These are phyloP conservation scores for Fonsecaea nubica DNA, from an alignment of 2,329 filamentous ascomycete genomes.

Conservation along the genomic window DNA sequence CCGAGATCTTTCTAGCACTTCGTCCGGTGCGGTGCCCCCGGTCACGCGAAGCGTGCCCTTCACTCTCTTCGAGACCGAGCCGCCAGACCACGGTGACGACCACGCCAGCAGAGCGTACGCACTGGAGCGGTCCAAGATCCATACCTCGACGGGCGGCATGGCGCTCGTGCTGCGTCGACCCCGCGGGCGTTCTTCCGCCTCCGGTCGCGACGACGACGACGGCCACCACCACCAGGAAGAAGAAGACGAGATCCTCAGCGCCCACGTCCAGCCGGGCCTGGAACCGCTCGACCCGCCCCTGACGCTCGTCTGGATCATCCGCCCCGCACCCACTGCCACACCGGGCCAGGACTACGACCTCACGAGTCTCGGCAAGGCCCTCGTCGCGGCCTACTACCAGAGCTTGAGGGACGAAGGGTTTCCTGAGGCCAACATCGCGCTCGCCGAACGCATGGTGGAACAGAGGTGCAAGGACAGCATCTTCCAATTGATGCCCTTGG, in stretches of 20 bases:
- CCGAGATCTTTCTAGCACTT: not conserved
- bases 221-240: not conserved
- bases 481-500: slow-evolving; percentile 32
- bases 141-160: slow-evolving; percentile 35
- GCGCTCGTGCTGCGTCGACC: slow-evolving; percentile 32
- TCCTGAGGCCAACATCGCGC: slow-evolving; percentile 35
- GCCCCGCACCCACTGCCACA: slow-evolving; percentile 29
- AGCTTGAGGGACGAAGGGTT: slow-evolving; percentile 39
- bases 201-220: not conserved
- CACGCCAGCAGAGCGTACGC: slow-evolving; percentile 26
- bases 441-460: slow-evolving; percentile 35
- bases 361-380: slow-evolving; percentile 21
- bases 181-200: not conserved
- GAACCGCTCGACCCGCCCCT: slow-evolving; percentile 34
- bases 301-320: slow-evolving; percentile 37
- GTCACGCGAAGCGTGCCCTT: slow-evolving; percentile 32
- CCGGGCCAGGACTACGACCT: slow-evolving; percentile 26
- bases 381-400: slow-evolving; percentile 38
- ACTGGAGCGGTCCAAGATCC: slow-evolving; percentile 34
- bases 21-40: not conserved
- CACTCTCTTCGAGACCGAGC: slow-evolving; percentile 39
- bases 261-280: slow-evolving; percentile 38
- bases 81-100: slow-evolving; percentile 35
- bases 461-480: slow-evolving; percentile 24
- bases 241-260: slow-evolving; percentile 26